A percentile compares a stretch with the other conserved stretches of the same genome.
phyloP scores from a whole-genome alignment of 305 asterid species.

The Solanum hybrid region DNA sequence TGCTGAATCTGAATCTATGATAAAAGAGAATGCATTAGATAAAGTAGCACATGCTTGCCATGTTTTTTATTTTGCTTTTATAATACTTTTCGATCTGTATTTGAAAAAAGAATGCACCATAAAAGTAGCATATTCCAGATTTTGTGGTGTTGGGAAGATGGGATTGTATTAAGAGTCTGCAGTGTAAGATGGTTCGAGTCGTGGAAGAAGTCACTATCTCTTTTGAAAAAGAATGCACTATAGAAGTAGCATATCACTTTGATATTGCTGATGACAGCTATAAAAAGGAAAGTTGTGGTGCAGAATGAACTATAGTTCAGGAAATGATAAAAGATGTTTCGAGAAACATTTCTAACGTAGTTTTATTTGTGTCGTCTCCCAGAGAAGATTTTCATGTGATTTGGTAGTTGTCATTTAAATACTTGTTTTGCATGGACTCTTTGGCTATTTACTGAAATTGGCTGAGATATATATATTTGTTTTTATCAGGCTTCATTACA shows the following conservation, averaged over 20 bases:
- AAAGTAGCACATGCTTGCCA: not conserved
- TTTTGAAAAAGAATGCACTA: not conserved
- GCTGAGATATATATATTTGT: not conserved
- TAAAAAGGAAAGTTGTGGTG: not conserved
- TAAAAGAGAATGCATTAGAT: not conserved
- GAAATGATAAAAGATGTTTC: not conserved
- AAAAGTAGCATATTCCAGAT: not conserved
- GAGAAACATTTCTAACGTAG: not conserved
- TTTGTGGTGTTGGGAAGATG: not conserved
- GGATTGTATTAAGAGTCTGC: not conserved
- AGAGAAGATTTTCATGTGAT: not conserved
- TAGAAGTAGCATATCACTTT: not conserved
- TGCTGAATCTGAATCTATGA: not conserved
- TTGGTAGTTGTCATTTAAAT: not conserved
- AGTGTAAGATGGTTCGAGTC: not conserved
- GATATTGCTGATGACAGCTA: not conserved
- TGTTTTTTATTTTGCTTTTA: not conserved
- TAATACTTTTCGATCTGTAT: not conserved
- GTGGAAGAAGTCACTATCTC: not conserved
- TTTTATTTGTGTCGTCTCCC: not conserved
- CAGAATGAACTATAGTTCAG: not conserved
- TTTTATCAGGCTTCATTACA: conserved; percentile 15
- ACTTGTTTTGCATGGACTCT: not conserved
- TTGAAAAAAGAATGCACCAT: not conserved
- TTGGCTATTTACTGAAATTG: not conserved